These are phyloP conservation scores for Capsicum pubescens DNA, from an alignment of 257 asterid genomes.

Conservation along the genomic window DNA sequence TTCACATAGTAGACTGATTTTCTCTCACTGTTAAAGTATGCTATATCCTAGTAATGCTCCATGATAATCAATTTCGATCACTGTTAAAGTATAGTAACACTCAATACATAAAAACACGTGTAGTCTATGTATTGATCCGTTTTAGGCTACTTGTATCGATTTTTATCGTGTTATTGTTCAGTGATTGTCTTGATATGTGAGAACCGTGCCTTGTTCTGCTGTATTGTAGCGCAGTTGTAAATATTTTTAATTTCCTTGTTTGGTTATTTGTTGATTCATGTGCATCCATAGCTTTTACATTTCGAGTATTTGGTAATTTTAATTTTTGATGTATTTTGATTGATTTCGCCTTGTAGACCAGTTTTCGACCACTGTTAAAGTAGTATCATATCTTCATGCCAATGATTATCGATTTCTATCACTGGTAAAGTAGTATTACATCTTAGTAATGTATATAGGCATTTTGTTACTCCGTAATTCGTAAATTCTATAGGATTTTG, in stretches of 20 bases:
- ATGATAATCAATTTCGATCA: not conserved
- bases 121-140: too few relatives aligned
- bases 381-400: not conserved
- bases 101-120: not conserved
- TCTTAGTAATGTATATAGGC: not conserved
- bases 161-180: not conserved
- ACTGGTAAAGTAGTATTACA: too few relatives aligned
- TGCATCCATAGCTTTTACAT: not conserved
- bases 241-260: not conserved
- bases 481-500: conserved; percentile 23
- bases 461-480: not conserved
- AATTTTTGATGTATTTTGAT: not conserved
- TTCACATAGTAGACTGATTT: not conserved
- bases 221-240: not conserved
- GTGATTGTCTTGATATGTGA: conserved; percentile 34
- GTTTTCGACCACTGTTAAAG: not conserved
- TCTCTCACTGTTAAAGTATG: not conserved
- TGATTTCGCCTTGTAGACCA: not conserved
- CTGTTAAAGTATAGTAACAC: too few relatives aligned
- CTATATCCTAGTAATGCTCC: not conserved
- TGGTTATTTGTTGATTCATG: not conserved
- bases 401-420: not conserved
- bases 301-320: not conserved
- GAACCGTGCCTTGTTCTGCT: not conserved
- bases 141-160: too few relatives aligned